Evolutionary conservation across 139 green algal genomes (phyloP).

Genomic region (Spirogloea muscicola): DNA sequence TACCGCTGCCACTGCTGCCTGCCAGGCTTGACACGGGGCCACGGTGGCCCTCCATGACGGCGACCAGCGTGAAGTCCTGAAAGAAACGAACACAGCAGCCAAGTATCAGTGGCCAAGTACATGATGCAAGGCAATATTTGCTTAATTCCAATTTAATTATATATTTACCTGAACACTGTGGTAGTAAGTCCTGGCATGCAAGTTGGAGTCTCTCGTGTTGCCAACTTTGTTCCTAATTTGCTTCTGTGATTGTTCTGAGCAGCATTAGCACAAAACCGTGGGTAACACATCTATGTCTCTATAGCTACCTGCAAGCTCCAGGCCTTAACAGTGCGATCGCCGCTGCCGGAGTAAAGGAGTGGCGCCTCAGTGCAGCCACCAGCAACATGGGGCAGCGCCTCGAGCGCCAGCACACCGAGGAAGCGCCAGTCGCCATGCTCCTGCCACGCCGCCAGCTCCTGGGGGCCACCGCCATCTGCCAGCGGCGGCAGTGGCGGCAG

Average conservation of each 20-base stretch:
- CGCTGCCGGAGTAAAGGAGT: neutral
- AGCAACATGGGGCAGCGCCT: neutral
- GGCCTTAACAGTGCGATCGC: neutral
- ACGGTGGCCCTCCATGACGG: constrained; percentile 10
- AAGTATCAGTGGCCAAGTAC: neutral
- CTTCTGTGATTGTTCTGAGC: too few species aligned
- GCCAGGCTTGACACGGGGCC: neutral
- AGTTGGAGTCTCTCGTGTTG: neutral
- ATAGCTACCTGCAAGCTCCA: neutral
- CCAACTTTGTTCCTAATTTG: too few species aligned
- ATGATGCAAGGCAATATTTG: neutral
- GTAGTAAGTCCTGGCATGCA: neutral
- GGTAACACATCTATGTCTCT: neutral
- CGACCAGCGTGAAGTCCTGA: neutral
- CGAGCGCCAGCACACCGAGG: constrained; percentile 2
- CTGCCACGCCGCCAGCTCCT: neutral
- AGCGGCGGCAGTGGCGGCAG: too few species aligned
- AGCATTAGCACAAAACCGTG: neutral
- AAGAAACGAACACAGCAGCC: neutral
- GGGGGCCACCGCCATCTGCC: too few species aligned
- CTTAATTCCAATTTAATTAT: neutral
- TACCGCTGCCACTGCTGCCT: neutral
- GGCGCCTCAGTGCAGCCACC: neutral
- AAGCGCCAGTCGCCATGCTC: neutral
- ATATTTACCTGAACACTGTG: neutral